These are phyloP conservation scores for Rhynchospora breviuscula DNA, from an alignment of 176 grass and related monocot genomes.

Conservation along the genomic window DNA sequence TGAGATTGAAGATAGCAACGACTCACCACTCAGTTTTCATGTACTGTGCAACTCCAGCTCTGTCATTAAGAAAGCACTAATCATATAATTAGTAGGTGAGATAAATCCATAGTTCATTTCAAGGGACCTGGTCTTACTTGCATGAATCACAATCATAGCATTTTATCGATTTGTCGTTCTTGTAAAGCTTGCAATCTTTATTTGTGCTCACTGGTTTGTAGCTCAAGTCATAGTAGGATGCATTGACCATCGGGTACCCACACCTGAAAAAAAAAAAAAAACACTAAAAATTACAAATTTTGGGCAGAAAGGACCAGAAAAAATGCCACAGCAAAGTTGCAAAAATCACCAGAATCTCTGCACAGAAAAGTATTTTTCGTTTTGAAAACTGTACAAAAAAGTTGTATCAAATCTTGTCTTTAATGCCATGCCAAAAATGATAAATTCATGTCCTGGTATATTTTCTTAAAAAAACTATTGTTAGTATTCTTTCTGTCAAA, in stretches of 20 bases:
- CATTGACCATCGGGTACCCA: slow-evolving; percentile 68
- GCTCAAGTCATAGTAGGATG: slow-evolving; percentile 82
- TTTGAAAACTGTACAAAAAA: background rate
- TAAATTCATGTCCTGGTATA: background rate
- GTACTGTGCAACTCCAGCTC: slow-evolving; percentile 96
- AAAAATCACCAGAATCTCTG: background rate
- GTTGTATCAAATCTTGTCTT: background rate
- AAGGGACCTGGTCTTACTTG: slow-evolving; percentile 49
- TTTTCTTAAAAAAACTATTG: background rate
- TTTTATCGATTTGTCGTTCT: slow-evolving; percentile 43
- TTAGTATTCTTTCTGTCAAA: background rate
- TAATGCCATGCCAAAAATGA: background rate
- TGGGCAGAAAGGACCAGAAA: background rate
- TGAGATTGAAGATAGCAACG: slow-evolving; percentile 80
- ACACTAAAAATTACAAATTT: background rate
- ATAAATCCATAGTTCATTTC: background rate
- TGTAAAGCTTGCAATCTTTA: slow-evolving; percentile 84
- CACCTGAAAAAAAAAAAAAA: slow-evolving; percentile 39
- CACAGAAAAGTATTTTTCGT: background rate
- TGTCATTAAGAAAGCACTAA: slow-evolving; percentile 26
- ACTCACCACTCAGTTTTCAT: slow-evolving; percentile 90
- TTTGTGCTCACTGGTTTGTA: slow-evolving; percentile 72
- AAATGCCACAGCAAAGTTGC: background rate
- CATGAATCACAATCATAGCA: slow-evolving; percentile 97
- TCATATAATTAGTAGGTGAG: background rate